Conservation (phyloP, 139 green algal species). For the Microglena sp. region DNA sequence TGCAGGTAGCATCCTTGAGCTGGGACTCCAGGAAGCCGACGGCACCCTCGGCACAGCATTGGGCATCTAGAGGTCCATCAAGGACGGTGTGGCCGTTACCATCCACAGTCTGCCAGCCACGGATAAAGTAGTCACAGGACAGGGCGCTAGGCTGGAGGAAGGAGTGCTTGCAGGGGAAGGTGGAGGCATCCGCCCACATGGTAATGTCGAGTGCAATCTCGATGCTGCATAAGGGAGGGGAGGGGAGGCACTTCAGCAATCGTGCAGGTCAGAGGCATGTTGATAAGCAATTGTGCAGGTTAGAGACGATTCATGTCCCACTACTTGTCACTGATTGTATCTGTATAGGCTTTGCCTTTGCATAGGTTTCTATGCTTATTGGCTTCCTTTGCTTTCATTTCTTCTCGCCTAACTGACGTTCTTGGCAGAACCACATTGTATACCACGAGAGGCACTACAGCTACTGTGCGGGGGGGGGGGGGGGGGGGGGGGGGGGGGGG, state of each 20-base stretch:
- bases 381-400: too few relatives aligned
- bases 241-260: slow-evolving; percentile 5
- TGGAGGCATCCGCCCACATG: slow-evolving; percentile 11
- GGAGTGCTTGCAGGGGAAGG: slow-evolving; percentile 19
- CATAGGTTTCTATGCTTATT: too few relatives aligned
- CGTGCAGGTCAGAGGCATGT: too few relatives aligned
- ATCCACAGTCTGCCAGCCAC: slow-evolving; percentile 24
- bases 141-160: slow-evolving; percentile 8
- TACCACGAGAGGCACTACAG: too few relatives aligned
- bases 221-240: slow-evolving; percentile 11
- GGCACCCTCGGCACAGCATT: slow-evolving; percentile 4
- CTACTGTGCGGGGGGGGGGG: too few relatives aligned
- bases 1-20: slow-evolving; percentile 1
- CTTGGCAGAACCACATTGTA: too few relatives aligned
- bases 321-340: too few relatives aligned
- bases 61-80: not conserved
- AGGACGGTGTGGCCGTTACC: slow-evolving; percentile 1
- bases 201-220: slow-evolving; percentile 12
- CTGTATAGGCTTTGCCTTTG: too few relatives aligned
- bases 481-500: too few relatives aligned
- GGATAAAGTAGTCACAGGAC: slow-evolving; percentile 28
- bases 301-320: too few relatives aligned
- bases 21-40: not conserved
- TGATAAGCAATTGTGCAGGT: too few relatives aligned
- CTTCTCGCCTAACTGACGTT: too few relatives aligned